Conservation (phyloP, 1,284 basidiomycete genomes). For the Pterulicium gracile region DNA sequence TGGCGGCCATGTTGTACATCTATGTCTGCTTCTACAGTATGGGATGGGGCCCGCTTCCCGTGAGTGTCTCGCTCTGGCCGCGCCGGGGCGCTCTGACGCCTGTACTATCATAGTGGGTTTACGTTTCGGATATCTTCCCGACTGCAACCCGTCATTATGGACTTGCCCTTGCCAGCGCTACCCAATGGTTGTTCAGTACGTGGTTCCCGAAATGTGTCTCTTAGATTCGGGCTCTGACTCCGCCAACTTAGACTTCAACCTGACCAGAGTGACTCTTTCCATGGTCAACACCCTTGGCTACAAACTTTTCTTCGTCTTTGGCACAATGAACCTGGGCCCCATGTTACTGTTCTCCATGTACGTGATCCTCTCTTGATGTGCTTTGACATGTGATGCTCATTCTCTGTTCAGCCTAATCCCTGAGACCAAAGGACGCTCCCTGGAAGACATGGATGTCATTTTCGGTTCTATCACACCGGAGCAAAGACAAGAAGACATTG, state of each 20-base stretch:
- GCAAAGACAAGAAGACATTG: conserved; percentile 1
- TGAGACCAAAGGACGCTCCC: conserved; percentile 4
- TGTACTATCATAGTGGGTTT: conserved; percentile 51
- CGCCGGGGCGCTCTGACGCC: conserved; percentile 10
- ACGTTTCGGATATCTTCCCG: conserved; percentile 75
- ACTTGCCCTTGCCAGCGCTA: conserved; percentile 54
- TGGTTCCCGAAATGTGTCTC: too few species aligned
- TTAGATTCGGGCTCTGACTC: background rate
- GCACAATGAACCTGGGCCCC: conserved; percentile 44
- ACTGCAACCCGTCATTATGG: conserved; percentile 74
- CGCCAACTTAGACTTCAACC: conserved; percentile 48
- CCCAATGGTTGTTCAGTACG: conserved; percentile 75
- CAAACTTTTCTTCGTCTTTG: conserved; percentile 66
- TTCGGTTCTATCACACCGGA: conserved; percentile 3
- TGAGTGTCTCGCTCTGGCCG: conserved; percentile 15
- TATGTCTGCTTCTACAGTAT: conserved; percentile 71
- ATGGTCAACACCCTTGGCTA: conserved; percentile 50
- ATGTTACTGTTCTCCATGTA: conserved; percentile 18
- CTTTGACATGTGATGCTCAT: background rate
- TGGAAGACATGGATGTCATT: conserved; percentile 5
- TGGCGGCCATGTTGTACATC: conserved; percentile 70
- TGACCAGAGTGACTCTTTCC: conserved; percentile 61
- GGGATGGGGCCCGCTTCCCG: conserved; percentile 38
- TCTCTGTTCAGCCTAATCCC: background rate
- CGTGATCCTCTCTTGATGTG: conserved; percentile 28